Base-by-base conservation (phyloP, 148 eudicot genomes). In the Vaccinium macrocarpon region DNA sequence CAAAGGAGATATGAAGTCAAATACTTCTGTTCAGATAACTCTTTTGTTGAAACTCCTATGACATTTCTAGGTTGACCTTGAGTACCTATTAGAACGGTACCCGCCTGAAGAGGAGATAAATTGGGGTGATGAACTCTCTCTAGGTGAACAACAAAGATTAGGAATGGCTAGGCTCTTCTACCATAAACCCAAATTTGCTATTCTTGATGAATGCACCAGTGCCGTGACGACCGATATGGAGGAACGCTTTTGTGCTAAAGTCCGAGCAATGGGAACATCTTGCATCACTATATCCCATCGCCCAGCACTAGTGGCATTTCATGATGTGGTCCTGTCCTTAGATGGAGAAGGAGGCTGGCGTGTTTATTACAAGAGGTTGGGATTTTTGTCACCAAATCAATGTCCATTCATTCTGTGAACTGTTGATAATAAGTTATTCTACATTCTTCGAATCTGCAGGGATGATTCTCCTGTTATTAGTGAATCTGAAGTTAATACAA, bases 341-440 rank as follows among this genome's bases (percentile, higher is more conserved):
- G 96, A 97, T 87, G 99, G 99, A 79, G 99, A 97, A 90, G 99
- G 99, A 86, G 96, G 99, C 75, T 97, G 99, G 98, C 90, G 92
- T 84, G 96, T 95, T 83, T 93, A 92, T 86, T 87, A 92, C 87
- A 95, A 90, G 90, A 90, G 95, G 97, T 97, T 84, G 70, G 86
- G 85, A 79, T 38, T 56, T 79, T 78, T 80, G 52, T 48, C 52
- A 76, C 82, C 51, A 78, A 59, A 21, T 79, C 0, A 8, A 23
- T 18, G 14, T 66, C 66, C 78, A 72, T 82, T 66, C 48, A 71
- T 53, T 50, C 6, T 49, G 53, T 56, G 56, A 50, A 59, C 19
- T 87, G 46, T 48, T 70, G 62, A 78, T 79, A 55, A 7, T 83
- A 87, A 80, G 84, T 87, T 42, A 12, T 71, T 52, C 53, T 71